Evolutionary conservation across 2,329 filamentous ascomycete species (phyloP).

Genomic region (Fusarium subtropicale): DNA sequence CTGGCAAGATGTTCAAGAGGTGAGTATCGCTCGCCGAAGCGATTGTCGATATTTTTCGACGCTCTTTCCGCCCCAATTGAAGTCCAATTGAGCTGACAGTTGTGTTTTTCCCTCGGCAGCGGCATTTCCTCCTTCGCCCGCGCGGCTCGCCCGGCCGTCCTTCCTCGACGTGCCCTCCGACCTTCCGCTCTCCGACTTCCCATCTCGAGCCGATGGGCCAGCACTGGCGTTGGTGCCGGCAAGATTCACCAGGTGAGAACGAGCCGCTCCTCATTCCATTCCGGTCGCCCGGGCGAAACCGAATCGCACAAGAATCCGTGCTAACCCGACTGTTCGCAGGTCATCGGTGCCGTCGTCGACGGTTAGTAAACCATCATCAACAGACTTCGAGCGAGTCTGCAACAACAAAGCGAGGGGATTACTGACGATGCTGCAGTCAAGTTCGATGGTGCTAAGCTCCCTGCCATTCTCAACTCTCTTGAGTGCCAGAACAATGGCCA

Average conservation of each 20-base stretch:
- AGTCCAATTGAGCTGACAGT: constrained; percentile 59
- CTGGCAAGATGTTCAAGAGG: constrained; percentile 86
- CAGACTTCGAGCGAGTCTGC: constrained; percentile 25
- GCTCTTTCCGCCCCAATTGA: constrained; percentile 57
- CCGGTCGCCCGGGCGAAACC: constrained; percentile 41
- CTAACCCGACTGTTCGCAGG: constrained; percentile 64
- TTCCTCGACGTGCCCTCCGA: constrained; percentile 68
- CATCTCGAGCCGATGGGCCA: constrained; percentile 69
- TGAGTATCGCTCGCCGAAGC: constrained; percentile 61
- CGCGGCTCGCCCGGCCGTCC: constrained; percentile 70
- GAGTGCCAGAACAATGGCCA: constrained; percentile 84
- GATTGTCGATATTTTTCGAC: constrained; percentile 45
- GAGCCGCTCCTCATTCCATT: constrained; percentile 25
- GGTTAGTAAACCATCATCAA: constrained; percentile 69
- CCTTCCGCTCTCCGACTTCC: constrained; percentile 67
- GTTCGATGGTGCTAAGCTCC: constrained; percentile 94
- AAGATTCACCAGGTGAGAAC: constrained; percentile 75
- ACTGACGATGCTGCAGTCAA: constrained; percentile 75
- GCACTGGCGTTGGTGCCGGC: constrained; percentile 70
- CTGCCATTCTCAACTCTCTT: constrained; percentile 97
- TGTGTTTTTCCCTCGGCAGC: constrained; percentile 59
- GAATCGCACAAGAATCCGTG: constrained; percentile 25
- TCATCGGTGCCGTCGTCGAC: constrained; percentile 99
- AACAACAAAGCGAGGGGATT: neutral
- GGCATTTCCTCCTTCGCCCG: constrained; percentile 74